phyloP scores from a whole-genome alignment of 805 yeast genomes.

The Suhomyces canberraensis region DNA sequence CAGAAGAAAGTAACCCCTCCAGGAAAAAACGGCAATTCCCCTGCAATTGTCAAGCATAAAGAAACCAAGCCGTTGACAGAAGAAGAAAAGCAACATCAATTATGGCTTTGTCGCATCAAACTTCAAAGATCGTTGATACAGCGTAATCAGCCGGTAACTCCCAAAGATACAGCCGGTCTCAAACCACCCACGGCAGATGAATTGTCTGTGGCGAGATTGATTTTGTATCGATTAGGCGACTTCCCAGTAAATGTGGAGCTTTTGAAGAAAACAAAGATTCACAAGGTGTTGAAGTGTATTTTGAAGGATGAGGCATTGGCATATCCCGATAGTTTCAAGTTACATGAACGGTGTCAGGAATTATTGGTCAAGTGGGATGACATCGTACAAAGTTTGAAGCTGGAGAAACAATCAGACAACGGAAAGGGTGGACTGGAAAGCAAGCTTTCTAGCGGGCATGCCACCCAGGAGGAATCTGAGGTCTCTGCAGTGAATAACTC shows the following conservation, averaged over 20 bases:
- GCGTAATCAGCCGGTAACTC: slow-evolving; percentile 39
- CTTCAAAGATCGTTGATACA: slow-evolving; percentile 50
- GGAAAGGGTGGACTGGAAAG: slow-evolving; percentile 1
- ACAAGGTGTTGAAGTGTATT: slow-evolving; percentile 51
- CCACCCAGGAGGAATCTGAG: slow-evolving; percentile 12
- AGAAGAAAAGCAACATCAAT: slow-evolving; percentile 42
- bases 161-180: slow-evolving; percentile 29
- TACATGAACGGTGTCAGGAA: slow-evolving; percentile 43
- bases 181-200: slow-evolving; percentile 45
- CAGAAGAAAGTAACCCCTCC: background rate
- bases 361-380: slow-evolving; percentile 42
- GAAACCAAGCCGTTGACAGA: slow-evolving; percentile 22
- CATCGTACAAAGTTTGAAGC: slow-evolving; percentile 32
- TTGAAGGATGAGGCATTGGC: slow-evolving; percentile 37
- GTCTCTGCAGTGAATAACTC: slow-evolving; percentile 9
- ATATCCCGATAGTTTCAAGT: slow-evolving; percentile 41
- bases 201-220: slow-evolving; percentile 38
- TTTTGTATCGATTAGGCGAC: slow-evolving; percentile 39
- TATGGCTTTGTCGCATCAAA: slow-evolving; percentile 47
- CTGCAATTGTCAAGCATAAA: slow-evolving; percentile 4
- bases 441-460: slow-evolving; percentile 6
- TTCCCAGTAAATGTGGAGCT: slow-evolving; percentile 41
- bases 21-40: slow-evolving; percentile 8
- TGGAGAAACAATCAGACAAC: slow-evolving; percentile 20
- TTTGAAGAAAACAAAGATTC: slow-evolving; percentile 45